Percentiles rank a stretch among this genome's conserved stretches.
phyloP scores from a whole-genome alignment of 164 flowering plant species.

The Nelumbo lutea region DNA sequence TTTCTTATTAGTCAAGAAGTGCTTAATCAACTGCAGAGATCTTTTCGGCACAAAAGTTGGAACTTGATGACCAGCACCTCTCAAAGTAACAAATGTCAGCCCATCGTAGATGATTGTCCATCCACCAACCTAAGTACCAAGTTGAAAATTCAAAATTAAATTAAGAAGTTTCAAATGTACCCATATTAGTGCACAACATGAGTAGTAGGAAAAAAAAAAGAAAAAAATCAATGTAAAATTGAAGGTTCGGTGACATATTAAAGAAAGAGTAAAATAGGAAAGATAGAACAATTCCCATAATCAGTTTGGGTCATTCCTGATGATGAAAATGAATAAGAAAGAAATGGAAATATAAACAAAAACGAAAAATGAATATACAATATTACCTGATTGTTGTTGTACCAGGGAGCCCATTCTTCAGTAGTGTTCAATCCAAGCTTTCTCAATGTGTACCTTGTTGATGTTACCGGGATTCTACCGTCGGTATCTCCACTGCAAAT shows the following conservation, averaged over 20 bases:
- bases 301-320: too few relatives aligned
- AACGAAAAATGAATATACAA: too few relatives aligned
- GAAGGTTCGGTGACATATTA: too few relatives aligned
- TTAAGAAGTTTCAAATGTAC: background rate
- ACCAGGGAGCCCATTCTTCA: slow-evolving; percentile 71
- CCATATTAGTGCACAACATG: background rate
- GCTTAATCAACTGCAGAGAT: slow-evolving; percentile 39
- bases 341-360: too few relatives aligned
- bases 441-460: slow-evolving; percentile 47
- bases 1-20: slow-evolving; percentile 39
- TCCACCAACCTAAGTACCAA: slow-evolving; percentile 54
- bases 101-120: slow-evolving; percentile 67
- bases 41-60: slow-evolving; percentile 51
- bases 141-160: background rate
- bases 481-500: slow-evolving; percentile 63
- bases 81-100: slow-evolving; percentile 49
- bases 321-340: too few relatives aligned
- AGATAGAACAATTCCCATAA: too few relatives aligned
- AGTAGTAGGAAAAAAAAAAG: background rate
- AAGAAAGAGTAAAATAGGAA: too few relatives aligned
- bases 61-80: slow-evolving; percentile 84
- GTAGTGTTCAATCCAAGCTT: slow-evolving; percentile 44
- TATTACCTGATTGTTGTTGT: slow-evolving; percentile 42
- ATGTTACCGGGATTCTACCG: slow-evolving; percentile 68
- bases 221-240: background rate